phyloP scores from a whole-genome alignment of 495 filamentous ascomycete species.

The Talaromyces adpressus region DNA sequence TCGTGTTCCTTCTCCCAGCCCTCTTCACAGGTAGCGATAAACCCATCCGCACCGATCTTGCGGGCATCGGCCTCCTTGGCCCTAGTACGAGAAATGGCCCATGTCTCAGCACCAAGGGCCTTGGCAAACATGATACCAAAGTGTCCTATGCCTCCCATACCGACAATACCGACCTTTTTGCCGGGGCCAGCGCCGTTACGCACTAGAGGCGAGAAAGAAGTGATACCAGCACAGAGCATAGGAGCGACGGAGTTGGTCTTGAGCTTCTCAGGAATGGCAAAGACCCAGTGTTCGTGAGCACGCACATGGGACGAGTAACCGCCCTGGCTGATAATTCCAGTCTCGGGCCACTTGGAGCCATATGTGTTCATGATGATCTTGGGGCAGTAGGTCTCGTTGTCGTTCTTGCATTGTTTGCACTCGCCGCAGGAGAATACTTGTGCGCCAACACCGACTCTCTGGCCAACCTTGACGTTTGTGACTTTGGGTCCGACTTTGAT shows the following conservation, averaged over 20 bases:
- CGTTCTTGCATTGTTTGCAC: constrained; percentile 59
- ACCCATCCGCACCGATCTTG: constrained; percentile 67
- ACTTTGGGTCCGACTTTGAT: constrained; percentile 65
- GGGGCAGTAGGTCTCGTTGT: constrained; percentile 77
- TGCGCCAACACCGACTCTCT: constrained; percentile 74
- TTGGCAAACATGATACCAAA: constrained; percentile 65
- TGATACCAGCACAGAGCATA: constrained; percentile 86
- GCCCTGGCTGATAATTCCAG: constrained; percentile 54
- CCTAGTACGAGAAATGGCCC: constrained; percentile 61
- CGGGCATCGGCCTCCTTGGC: constrained; percentile 62
- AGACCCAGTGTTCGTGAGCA: constrained; percentile 66
- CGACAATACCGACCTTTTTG: constrained; percentile 77
- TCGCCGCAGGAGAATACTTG: constrained; percentile 68
- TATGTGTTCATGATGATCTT: constrained; percentile 56
- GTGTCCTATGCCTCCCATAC: constrained; percentile 71
- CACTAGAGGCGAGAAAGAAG: constrained; percentile 70
- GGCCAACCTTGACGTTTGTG: constrained; percentile 59
- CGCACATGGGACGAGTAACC: constrained; percentile 65
- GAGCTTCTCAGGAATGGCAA: constrained; percentile 73
- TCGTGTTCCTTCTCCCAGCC: constrained; percentile 49
- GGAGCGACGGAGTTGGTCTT: constrained; percentile 63
- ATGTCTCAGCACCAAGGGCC: constrained; percentile 63
- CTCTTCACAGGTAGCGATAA: constrained; percentile 58
- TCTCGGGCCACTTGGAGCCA: constrained; percentile 55
- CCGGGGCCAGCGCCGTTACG: constrained; percentile 66